Evolutionary conservation across 352 stramenopile genomes (phyloP), one percentile per base, ranked within the genome.

Genomic region (Phytophthora hibernalis): DNA sequence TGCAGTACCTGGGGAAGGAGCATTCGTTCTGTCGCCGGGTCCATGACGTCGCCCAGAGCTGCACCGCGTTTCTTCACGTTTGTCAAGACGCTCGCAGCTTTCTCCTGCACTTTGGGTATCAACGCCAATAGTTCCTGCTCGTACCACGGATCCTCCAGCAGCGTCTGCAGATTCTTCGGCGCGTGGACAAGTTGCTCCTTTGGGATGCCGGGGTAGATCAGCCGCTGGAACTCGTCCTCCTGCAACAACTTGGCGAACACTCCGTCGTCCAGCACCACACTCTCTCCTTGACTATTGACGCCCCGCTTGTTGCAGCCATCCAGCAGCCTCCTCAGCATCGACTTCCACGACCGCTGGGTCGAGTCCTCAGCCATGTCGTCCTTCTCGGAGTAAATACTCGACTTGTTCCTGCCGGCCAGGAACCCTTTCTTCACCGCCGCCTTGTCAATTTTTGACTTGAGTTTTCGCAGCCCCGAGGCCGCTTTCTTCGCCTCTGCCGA

Each of bases 41-140:
- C 88, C 88, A 97, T 96, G 43, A 88, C 47, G 16, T 97, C 88
- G 18, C 88, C 88, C 35, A 88, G 75, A 2, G 77, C 68, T 1
- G 85, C 90, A 10, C 82, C 88, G 18, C 82, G 79, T 49, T 72
- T 76, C 68, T 97, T 96, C 47, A 97, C 90, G 51, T 96, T 96
- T 7, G 43, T 64, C 16, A 96, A 52, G 8, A 97, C 88, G 51
- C 77, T 91, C 1, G 83, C 66, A 0, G 87, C 90, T 58, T 96
- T 96, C 5, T 61, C 66, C 56, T 96, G 57, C 0, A 97, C 85
- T 44, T 85, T 91, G 18, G 90, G 90, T 84, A 97, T 96, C 31
- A 96, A 66, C 13, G 69, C 62, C 20, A 95, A 33, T 50, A 97
- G 35, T 50, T 95, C 88, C 3, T 87, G 51, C 55, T 93, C 85